Percentiles rank a stretch among this genome's conserved stretches.
Evolutionary conservation across 129 eudicot genomes (phyloP).

Genomic region (Pulicaria dysenterica): DNA sequence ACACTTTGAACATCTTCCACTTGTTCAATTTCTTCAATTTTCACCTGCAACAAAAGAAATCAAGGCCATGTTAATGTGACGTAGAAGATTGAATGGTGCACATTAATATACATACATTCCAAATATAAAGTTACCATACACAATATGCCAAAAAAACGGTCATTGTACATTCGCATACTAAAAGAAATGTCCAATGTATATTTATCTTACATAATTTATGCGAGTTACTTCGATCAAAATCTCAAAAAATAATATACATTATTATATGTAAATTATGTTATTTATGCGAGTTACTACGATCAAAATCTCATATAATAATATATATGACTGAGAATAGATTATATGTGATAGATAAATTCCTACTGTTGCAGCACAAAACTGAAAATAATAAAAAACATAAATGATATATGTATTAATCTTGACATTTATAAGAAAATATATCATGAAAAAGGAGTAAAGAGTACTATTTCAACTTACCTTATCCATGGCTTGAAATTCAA

Average conservation of each 20-base stretch:
- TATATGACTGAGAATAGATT: not conserved
- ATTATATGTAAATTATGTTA: not conserved
- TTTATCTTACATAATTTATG: not conserved
- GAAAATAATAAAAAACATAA: too few species aligned
- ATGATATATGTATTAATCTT: too few species aligned
- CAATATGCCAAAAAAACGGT: too few species aligned
- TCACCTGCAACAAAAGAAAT: not conserved
- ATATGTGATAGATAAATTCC: not conserved
- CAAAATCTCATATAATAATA: not conserved
- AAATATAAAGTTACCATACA: too few species aligned
- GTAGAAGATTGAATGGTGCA: not conserved
- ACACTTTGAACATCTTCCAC: not conserved
- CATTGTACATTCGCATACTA: not conserved
- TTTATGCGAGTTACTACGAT: too few species aligned
- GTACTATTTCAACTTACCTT: not conserved
- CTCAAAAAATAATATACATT: too few species aligned
- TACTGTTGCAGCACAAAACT: too few species aligned
- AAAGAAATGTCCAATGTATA: not conserved
- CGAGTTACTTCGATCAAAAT: too few species aligned
- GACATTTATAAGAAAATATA: too few species aligned
- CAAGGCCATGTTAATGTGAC: not conserved
- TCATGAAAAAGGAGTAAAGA: too few species aligned
- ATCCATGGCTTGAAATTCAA: slow-evolving; percentile 8
- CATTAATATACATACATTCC: too few species aligned
- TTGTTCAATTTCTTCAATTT: not conserved